Percentiles rank a stretch among this genome's conserved stretches.
phyloP scores from a whole-genome alignment of 768 basidiomycete genomes.

The Trametes cubensis region DNA sequence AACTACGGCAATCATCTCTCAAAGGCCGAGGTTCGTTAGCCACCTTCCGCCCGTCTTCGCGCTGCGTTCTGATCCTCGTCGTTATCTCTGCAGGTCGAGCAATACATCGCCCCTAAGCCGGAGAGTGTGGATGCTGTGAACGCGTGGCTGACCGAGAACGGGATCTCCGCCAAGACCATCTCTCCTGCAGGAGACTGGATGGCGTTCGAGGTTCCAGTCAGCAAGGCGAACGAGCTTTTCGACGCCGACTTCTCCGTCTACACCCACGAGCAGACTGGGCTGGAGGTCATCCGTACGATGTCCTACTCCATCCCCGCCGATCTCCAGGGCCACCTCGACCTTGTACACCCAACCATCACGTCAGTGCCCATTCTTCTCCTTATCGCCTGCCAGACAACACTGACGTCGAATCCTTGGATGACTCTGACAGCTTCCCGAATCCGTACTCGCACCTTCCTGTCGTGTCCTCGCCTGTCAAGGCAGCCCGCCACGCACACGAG shows the following conservation, averaged over 20 bases:
- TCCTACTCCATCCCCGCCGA: slow-evolving; percentile 36
- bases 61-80: neutral
- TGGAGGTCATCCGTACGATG: slow-evolving; percentile 34
- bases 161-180: slow-evolving; percentile 28
- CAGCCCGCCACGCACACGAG: neutral
- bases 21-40: slow-evolving; percentile 46
- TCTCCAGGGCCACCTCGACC: slow-evolving; percentile 32
- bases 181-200: slow-evolving; percentile 37
- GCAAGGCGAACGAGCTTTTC: slow-evolving; percentile 35
- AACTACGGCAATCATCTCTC: slow-evolving; percentile 56
- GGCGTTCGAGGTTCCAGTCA: slow-evolving; percentile 29
- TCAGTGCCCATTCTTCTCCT: slow-evolving; percentile 6
- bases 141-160: slow-evolving; percentile 32
- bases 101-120: slow-evolving; percentile 27
- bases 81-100: slow-evolving; percentile 1
- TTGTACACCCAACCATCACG: slow-evolving; percentile 37
- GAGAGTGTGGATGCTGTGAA: slow-evolving; percentile 32
- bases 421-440: slow-evolving; percentile 22
- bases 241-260: slow-evolving; percentile 36
- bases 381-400: neutral
- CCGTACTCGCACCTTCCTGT: slow-evolving; percentile 13
- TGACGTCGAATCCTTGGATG: neutral
- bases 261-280: slow-evolving; percentile 28
- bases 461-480: slow-evolving; percentile 26
- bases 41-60: neutral